Conservation (phyloP, 2,329 filamentous ascomycete species). For the Penicillium sumatraense region DNA sequence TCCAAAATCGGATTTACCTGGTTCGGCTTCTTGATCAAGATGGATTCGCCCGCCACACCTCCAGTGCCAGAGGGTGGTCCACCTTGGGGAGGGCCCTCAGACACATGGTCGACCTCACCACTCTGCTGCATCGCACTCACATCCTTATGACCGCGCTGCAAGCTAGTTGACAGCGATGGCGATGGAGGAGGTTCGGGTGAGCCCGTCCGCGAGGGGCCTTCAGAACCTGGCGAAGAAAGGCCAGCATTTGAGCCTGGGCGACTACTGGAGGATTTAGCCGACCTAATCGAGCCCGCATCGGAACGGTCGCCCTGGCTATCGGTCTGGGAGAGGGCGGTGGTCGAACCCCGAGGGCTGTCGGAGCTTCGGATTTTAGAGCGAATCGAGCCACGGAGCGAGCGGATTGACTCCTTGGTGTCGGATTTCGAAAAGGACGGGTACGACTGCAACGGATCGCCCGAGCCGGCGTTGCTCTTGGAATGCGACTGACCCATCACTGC, state of each 20-base stretch:
- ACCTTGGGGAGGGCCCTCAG: slow-evolving; percentile 81
- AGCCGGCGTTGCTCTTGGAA: slow-evolving; percentile 60
- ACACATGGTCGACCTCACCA: slow-evolving; percentile 93
- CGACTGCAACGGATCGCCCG: slow-evolving; percentile 71
- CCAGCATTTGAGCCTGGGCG: slow-evolving; percentile 35
- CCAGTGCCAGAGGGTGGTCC: slow-evolving; percentile 58
- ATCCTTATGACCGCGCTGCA: slow-evolving; percentile 75
- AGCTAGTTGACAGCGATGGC: slow-evolving; percentile 76
- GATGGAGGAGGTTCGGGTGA: slow-evolving; percentile 75
- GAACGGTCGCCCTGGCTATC: slow-evolving; percentile 65
- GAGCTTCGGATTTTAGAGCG: slow-evolving; percentile 77
- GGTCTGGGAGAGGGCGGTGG: slow-evolving; percentile 64
- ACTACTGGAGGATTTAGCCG: slow-evolving; percentile 58
- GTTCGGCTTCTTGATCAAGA: slow-evolving; percentile 80
- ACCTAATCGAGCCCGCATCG: slow-evolving; percentile 76
- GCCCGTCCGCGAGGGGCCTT: slow-evolving; percentile 53
- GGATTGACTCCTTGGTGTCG: slow-evolving; percentile 89
- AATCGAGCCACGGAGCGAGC: slow-evolving; percentile 79
- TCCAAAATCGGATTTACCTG: slow-evolving; percentile 68
- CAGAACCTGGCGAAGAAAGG: slow-evolving; percentile 42
- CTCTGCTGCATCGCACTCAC: slow-evolving; percentile 79
- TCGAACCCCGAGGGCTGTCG: slow-evolving; percentile 82
- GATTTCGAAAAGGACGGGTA: slow-evolving; percentile 92
- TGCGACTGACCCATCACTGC: slow-evolving; percentile 56
- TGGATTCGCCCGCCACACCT: slow-evolving; percentile 82